Evolutionary conservation across 768 basidiomycete species (phyloP), one percentile per base, ranked within the genome.

Genomic region (Podaxis sp.): DNA sequence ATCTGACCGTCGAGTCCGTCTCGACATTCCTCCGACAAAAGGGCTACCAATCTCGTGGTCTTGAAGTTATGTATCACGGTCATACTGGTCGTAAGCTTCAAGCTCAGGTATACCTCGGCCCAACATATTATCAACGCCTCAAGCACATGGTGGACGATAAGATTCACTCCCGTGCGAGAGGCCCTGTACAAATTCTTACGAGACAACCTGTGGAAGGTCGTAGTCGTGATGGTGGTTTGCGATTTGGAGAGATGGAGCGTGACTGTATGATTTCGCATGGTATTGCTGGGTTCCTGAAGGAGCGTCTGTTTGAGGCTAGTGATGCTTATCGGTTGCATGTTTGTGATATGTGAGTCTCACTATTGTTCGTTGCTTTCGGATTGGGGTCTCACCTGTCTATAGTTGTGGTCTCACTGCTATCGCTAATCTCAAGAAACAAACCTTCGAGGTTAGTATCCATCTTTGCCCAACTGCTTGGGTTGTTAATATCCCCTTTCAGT

Each of bases 131-230:
- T 75, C 96, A 99, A 75, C 90, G 96, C 40, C 81, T 99, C 67
- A 99, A 99, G 80, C 97, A 99, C 78, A 99, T 99, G 96, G 97
- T 99, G 50, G 96, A 98, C 74, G 97, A 99, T 77, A 99, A 99
- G 81, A 99, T 99, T 58, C 97, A 99, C 77, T 96, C 97, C 30
- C 87, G 97, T 60, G 97, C 97, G 20, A 78, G 97, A 75, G 97
- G 97, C 13, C 97, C 97, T 4, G 93, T 99, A 8, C 97, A 99
- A 74, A 99, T 99, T 69, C 76, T 99, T 69, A 99, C 96, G 36
- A 80, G 97, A 54, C 97, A 99, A 72, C 97, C 97, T 12, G 97
- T 99, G 15, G 97, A 99, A 73, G 97, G 97, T 84, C 86, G 97
- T 76, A 95, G 92, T 85, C 86, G 97, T 78, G 97, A 99, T 72